Conservation (phyloP, 345 rosid genomes). For the Eucalyptus grandis region DNA sequence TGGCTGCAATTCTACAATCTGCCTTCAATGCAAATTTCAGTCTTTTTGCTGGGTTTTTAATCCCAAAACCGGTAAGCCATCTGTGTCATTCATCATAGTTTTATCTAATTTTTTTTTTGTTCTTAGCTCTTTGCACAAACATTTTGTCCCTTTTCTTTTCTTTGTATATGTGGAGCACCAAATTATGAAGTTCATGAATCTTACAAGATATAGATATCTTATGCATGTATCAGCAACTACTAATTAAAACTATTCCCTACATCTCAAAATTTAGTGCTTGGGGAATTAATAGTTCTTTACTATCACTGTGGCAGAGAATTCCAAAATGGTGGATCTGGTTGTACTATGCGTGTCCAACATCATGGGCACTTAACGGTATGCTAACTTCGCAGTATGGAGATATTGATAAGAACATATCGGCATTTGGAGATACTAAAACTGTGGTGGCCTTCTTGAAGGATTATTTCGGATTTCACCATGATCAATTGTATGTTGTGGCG, state of each 20-base stretch:
- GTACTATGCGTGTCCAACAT: slow-evolving; percentile 51
- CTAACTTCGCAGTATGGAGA: slow-evolving; percentile 77
- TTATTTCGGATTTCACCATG: slow-evolving; percentile 44
- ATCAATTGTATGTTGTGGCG: slow-evolving; percentile 17
- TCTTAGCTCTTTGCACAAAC: background rate
- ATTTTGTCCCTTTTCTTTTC: background rate
- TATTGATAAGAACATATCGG: slow-evolving; percentile 15
- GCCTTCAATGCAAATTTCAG: slow-evolving; percentile 19
- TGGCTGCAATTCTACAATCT: slow-evolving; percentile 36
- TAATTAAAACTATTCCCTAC: background rate
- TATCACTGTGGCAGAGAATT: slow-evolving; percentile 34
- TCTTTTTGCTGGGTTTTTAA: slow-evolving; percentile 58
- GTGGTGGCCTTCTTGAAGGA: slow-evolving; percentile 33
- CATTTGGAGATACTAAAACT: slow-evolving; percentile 29
- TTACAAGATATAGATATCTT: background rate
- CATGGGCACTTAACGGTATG: slow-evolving; percentile 61
- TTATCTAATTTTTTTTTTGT: background rate
- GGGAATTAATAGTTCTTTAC: background rate
- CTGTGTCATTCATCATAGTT: background rate
- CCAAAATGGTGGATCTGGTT: slow-evolving; percentile 78
- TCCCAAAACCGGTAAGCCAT: slow-evolving; percentile 54
- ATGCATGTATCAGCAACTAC: background rate
- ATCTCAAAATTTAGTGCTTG: background rate
- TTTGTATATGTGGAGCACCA: background rate
- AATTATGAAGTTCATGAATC: background rate